Evolutionary conservation across 1,139 yeast species (phyloP).

Genomic region (Debaryomyces psychrophilus): DNA sequence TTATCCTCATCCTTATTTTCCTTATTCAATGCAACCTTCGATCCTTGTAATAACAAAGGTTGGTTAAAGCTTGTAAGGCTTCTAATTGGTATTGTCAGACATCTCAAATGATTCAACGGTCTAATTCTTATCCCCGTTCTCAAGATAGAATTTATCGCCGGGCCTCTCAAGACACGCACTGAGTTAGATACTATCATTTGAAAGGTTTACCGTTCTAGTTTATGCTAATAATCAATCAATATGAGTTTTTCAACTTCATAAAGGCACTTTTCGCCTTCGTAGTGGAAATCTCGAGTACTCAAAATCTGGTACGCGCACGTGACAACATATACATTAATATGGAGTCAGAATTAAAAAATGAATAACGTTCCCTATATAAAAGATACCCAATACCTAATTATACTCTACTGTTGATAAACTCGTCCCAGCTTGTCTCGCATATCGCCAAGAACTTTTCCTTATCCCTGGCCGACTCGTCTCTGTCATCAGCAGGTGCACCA

Average conservation of each 20-base stretch:
- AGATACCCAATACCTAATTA: constrained; percentile 5
- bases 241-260: neutral
- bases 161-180: constrained; percentile 7
- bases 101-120: constrained; percentile 4
- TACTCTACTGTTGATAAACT: constrained; percentile 29
- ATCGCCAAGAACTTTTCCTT: constrained; percentile 53
- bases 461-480: constrained; percentile 27
- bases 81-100: constrained; percentile 7
- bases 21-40: constrained; percentile 7
- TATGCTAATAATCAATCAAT: neutral
- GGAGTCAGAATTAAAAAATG: neutral
- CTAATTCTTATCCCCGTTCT: constrained; percentile 2
- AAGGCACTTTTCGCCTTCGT: constrained; percentile 6
- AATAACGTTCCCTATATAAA: neutral
- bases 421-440: constrained; percentile 61
- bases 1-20: constrained; percentile 4
- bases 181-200: constrained; percentile 8
- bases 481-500: neutral
- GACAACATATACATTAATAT: neutral
- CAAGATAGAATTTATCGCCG: constrained; percentile 3
- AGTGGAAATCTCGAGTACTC: neutral
- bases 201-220: neutral
- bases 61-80: constrained; percentile 6
- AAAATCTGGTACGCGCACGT: neutral
- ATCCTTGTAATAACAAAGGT: constrained; percentile 12